Base-by-base conservation (phyloP, 768 basidiomycete genomes). In the Aureoboletus auriporus region DNA sequence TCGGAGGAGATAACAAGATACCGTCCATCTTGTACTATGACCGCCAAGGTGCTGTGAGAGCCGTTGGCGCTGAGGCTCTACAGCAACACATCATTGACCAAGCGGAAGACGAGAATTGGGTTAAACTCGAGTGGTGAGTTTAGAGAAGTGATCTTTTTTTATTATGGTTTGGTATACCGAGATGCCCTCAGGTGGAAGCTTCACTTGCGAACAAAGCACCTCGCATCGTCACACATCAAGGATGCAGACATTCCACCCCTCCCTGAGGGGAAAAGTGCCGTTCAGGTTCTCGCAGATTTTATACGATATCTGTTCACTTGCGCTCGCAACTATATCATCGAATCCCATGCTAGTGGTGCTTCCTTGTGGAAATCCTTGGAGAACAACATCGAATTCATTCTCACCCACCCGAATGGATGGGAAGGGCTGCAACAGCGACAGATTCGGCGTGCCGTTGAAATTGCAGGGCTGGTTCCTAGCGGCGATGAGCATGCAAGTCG, bases 1-100 rank as follows among this genome's bases (percentile, higher is more conserved):
- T 23, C 20, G 20, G 20, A 2, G 20, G 20, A 2, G 20, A 23
- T 23, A 23, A 23, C 20, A 23, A 23, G 20, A 23, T 23, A 23
- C 20, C 20, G 20, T 23, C 20, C 20, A 63, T 76, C 31, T 49
- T 78, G 12, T 74, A 73, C 47, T 79, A 78, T 51, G 75, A 76
- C 48, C 44, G 51, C 7, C 49, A 63, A 17, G 76, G 74, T 3
- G 37, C 38, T 0, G 62, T 72, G 5, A 66, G 57, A 35, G 77
- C 76, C 0, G 20, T 23, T 23, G 20, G 20, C 2, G 20, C 20
- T 4, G 20, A 23, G 20, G 20, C 20, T 23, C 20, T 23, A 23
- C 20, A 23, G 20, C 20, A 23, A 23, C 20, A 23, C 20, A 23
- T 23, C 20, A 23, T 23, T 23, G 20, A 23, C 4, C 20, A 23